A percentile compares a stretch with the other conserved stretches of the same genome.
Conservation (phyloP, 1,284 basidiomycete species). For the Termitomyces sp. region DNA sequence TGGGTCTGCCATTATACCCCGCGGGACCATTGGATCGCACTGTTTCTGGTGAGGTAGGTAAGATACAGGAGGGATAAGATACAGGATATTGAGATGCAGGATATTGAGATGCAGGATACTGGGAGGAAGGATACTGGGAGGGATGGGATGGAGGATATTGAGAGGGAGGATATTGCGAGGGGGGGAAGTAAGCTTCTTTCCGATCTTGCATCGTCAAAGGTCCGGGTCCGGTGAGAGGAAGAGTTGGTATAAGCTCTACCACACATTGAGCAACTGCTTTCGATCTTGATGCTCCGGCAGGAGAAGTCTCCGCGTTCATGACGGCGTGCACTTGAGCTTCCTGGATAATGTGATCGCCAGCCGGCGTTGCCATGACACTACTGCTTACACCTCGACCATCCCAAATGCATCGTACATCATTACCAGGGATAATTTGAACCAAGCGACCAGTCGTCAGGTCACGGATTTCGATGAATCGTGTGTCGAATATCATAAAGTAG, state of each 20-base stretch:
- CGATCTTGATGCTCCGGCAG: conserved; percentile 29
- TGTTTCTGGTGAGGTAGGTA: conserved; percentile 14
- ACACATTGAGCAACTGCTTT: conserved; percentile 64
- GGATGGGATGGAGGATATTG: not conserved
- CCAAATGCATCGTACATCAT: conserved; percentile 86
- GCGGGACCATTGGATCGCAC: conserved; percentile 2
- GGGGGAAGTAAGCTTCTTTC: conserved; percentile 8
- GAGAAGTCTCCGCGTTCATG: conserved; percentile 55
- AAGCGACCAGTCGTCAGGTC: conserved; percentile 86
- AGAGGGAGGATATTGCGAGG: not conserved
- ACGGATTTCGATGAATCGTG: conserved; percentile 90
- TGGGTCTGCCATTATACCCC: not conserved
- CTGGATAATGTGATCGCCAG: conserved; percentile 50
- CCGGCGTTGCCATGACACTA: conserved; percentile 57
- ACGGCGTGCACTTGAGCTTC: conserved; percentile 74
- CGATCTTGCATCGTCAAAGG: conserved; percentile 24
- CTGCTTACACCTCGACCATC: conserved; percentile 70
- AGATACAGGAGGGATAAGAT: not conserved
- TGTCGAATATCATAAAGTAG: conserved; percentile 87
- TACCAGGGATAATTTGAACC: conserved; percentile 86
- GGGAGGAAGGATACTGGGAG: not conserved
- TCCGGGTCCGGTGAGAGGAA: conserved; percentile 44
- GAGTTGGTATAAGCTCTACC: conserved; percentile 79
- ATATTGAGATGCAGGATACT: conserved; percentile 1
- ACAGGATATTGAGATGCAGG: not conserved